phyloP scores from a whole-genome alignment of 352 stramenopile species.

The Phytophthora sansomeana region DNA sequence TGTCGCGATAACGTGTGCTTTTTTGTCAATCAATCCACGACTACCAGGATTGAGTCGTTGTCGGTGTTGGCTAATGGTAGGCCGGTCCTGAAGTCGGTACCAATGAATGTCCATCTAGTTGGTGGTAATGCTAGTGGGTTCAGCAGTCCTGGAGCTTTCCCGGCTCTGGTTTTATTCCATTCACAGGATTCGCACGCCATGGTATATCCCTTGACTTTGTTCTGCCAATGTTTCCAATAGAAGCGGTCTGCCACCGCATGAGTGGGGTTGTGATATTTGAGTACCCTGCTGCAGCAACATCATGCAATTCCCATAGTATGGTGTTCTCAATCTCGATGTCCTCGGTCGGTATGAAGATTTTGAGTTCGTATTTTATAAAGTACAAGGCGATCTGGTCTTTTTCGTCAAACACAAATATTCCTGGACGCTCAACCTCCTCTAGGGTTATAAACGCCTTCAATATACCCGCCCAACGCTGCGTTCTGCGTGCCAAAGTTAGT shows the following conservation, averaged over 20 bases:
- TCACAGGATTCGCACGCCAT: not conserved
- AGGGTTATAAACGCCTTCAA: not conserved
- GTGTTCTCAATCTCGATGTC: conserved; percentile 1
- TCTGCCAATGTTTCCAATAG: conserved; percentile 6
- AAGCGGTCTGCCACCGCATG: not conserved
- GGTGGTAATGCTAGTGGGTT: not conserved
- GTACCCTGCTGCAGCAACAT: not conserved
- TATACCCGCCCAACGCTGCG: not conserved
- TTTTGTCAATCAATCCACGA: conserved; percentile 7
- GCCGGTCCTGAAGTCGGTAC: conserved; percentile 1
- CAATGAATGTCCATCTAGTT: not conserved
- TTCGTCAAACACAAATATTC: not conserved
- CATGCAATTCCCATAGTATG: conserved; percentile 2
- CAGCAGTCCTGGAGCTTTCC: conserved; percentile 1
- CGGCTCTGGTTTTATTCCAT: not conserved
- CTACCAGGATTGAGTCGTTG: conserved; percentile 4
- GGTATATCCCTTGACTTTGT: not conserved
- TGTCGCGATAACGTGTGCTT: conserved; percentile 8
- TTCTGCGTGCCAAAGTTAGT: not conserved
- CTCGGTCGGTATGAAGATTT: not conserved
- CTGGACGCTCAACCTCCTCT: not conserved
- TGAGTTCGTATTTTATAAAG: not conserved
- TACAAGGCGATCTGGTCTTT: not conserved
- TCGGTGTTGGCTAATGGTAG: not conserved
- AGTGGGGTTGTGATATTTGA: not conserved